phyloP scores from a whole-genome alignment of 2,329 filamentous ascomycete species.

The Aspergillus texensis region DNA sequence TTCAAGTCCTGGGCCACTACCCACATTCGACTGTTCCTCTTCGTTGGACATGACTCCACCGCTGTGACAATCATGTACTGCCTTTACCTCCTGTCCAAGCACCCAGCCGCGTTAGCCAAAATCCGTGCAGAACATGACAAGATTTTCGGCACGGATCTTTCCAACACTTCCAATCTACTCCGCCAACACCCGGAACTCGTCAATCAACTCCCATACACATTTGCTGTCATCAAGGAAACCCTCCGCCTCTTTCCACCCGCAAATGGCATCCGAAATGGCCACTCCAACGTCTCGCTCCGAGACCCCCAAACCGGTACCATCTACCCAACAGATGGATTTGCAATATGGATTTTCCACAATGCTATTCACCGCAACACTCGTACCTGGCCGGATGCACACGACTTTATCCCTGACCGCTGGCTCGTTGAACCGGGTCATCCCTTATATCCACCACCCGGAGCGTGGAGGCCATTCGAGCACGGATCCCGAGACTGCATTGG shows the following conservation, averaged over 20 bases:
- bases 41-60: conserved; percentile 15
- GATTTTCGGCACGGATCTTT: conserved; percentile 6
- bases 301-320: background rate
- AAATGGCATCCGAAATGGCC: background rate
- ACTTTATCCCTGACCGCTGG: conserved; percentile 14
- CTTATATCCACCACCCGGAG: conserved; percentile 2
- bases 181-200: conserved; percentile 3
- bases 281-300: background rate
- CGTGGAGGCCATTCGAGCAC: conserved; percentile 17
- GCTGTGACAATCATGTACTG: conserved; percentile 7
- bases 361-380: conserved; percentile 3
- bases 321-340: background rate
- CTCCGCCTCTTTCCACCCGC: conserved; percentile 13
- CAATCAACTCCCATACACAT: conserved; percentile 12
- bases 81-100: conserved; percentile 7
- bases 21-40: conserved; percentile 12
- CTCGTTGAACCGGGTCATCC: background rate
- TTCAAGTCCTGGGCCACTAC: conserved; percentile 9
- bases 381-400: conserved; percentile 7
- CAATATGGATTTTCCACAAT: too few relatives aligned
- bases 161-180: background rate
- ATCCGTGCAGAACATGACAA: conserved; percentile 15
- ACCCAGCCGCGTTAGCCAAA: conserved; percentile 2
- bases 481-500: conserved; percentile 16
- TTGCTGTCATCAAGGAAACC: conserved; percentile 16